phyloP scores from a whole-genome alignment of 2,329 filamentous ascomycete genomes.

The Pyrenochaeta sp. region DNA sequence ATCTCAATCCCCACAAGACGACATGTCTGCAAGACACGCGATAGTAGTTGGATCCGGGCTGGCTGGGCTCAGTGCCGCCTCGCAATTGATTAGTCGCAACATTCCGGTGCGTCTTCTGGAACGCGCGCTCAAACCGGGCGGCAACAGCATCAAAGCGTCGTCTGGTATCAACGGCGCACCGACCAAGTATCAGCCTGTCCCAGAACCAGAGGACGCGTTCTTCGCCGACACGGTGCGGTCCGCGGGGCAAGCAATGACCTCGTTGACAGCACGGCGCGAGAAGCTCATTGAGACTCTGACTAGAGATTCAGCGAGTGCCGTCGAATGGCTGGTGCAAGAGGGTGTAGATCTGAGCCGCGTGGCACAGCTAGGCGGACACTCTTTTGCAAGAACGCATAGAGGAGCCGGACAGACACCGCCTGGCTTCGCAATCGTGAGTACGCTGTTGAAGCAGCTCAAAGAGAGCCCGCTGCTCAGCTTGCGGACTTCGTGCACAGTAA shows the following conservation, averaged over 20 bases:
- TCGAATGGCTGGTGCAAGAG: slow-evolving; percentile 65
- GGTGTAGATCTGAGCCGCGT: slow-evolving; percentile 67
- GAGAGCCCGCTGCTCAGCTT: slow-evolving; percentile 61
- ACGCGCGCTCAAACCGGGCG: slow-evolving; percentile 65
- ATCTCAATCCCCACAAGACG: slow-evolving; percentile 6
- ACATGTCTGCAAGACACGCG: slow-evolving; percentile 43
- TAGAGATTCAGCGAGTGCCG: slow-evolving; percentile 55
- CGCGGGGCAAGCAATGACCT: slow-evolving; percentile 54
- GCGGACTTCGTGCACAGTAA: slow-evolving; percentile 62
- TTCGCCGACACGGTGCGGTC: slow-evolving; percentile 65
- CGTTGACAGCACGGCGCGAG: slow-evolving; percentile 45
- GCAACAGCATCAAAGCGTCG: slow-evolving; percentile 72
- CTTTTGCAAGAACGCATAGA: slow-evolving; percentile 63
- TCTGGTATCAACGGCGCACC: slow-evolving; percentile 71
- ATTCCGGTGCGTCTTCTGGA: slow-evolving; percentile 66
- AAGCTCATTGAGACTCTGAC: slow-evolving; percentile 60
- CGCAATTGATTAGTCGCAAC: slow-evolving; percentile 61
- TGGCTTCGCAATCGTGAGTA: slow-evolving; percentile 65
- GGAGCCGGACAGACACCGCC: slow-evolving; percentile 64
- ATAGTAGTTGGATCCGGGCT: slow-evolving; percentile 72
- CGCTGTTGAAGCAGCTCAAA: slow-evolving; percentile 61
- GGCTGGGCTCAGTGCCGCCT: slow-evolving; percentile 67
- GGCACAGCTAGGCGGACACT: slow-evolving; percentile 67
- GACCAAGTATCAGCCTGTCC: slow-evolving; percentile 62
- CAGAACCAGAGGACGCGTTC: slow-evolving; percentile 52